Percentiles rank a stretch among this genome's conserved stretches.
phyloP scores from a whole-genome alignment of 345 rosid species.

The Aquilaria yunnanensis region DNA sequence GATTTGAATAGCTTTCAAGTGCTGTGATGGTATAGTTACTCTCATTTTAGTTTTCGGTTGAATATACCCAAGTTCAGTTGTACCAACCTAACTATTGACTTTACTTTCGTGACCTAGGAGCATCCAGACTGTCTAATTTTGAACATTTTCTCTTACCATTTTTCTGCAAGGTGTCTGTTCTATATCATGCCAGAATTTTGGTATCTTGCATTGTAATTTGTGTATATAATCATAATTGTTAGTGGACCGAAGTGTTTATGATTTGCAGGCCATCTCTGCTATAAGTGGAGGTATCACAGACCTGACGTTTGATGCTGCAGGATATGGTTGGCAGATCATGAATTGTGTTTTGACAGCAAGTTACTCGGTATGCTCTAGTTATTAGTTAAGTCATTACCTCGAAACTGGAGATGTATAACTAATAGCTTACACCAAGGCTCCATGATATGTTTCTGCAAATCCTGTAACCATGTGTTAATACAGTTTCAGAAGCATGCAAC shows the following conservation, averaged over 20 bases:
- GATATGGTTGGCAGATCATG: conserved; percentile 73
- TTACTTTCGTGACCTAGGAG: too few relatives aligned
- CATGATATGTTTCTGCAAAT: conserved; percentile 4
- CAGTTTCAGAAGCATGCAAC: conserved; percentile 5
- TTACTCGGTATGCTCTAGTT: conserved; percentile 52
- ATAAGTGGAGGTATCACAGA: conserved; percentile 79
- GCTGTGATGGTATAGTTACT: too few relatives aligned
- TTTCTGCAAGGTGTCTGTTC: too few relatives aligned
- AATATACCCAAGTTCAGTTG: too few relatives aligned
- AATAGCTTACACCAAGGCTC: conserved; percentile 4
- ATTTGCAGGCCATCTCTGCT: conserved; percentile 78
- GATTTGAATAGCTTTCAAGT: too few relatives aligned
- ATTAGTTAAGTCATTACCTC: conserved; percentile 2
- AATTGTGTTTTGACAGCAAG: conserved; percentile 87
- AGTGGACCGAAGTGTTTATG: conserved; percentile 1
- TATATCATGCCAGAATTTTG: too few relatives aligned
- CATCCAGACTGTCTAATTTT: too few relatives aligned
- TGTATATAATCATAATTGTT: too few relatives aligned
- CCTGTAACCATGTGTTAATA: not conserved
- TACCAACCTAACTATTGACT: too few relatives aligned
- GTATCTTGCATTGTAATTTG: too few relatives aligned
- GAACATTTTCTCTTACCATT: too few relatives aligned
- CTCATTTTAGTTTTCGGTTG: too few relatives aligned
- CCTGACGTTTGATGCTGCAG: conserved; percentile 66
- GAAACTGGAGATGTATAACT: conserved; percentile 9